Evolutionary conservation across 2,329 filamentous ascomycete species (phyloP), one percentile per base, ranked within the genome.

Genomic region (Fusarium buharicum): DNA sequence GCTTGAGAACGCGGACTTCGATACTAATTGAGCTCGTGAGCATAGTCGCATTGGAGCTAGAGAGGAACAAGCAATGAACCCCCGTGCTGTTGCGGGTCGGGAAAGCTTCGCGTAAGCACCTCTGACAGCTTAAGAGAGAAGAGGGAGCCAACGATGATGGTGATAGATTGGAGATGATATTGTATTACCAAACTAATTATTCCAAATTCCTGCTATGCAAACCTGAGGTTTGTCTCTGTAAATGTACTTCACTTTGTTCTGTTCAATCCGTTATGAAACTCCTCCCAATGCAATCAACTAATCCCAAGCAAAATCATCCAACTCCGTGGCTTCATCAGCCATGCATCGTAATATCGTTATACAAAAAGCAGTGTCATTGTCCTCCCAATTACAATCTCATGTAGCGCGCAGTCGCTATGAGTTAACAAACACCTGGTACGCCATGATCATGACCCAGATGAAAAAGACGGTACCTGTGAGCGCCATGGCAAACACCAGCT

Each of bases 371-470:
- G 18, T 22, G 0, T 27, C 28, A 6, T 12, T 9, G 13, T 24
- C 58, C 16, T 2, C n/a, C 20, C 16, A 33, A n/a, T 33, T 27
- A 20, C 6, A 17, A 13, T 22, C 41, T 14, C 16, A 8, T 10
- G 12, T 27, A 3, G 13, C 36, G 6, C 10, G 22, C n/a, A 39
- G 12, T 27, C 17, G n/a, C 51, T 51, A 78, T 61, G 77, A 79
- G 45, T 75, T 72, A 56, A 74, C 82, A 77, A 86, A 89, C 10
- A 89, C 86, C 62, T 87, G 85, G 66, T 87, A 86, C 11, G 86
- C 83, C 82, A 89, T 88, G 60, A 88, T 77, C 80, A 89, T 88
- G 68, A 89, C 85, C 86, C 86, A 89, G n/a, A 89, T 70, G 55
- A 88, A 72, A 62, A 89, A 89, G 1, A 88, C 75, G 16, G 75